Evolutionary conservation across 257 asterid genomes (phyloP), one percentile per base, ranked within the genome.

Genomic region (Scutellaria minor): DNA sequence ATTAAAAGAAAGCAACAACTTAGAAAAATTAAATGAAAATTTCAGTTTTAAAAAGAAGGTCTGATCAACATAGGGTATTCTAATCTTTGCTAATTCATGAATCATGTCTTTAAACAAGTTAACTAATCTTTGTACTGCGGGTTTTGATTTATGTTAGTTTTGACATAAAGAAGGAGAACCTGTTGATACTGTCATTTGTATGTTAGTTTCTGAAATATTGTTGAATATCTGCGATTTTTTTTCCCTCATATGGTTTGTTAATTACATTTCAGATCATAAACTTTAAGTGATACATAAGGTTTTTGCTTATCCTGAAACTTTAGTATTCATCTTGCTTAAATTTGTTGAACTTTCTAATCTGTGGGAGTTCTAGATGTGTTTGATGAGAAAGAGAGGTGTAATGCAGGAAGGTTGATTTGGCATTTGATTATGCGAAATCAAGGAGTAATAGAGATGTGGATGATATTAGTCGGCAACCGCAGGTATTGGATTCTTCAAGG

Each of bases 331-430:
- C 3, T 39, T 61, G 48, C 53, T 44, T n/a, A 11, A 14, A 39
- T 45, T 59, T 41, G 14, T 44, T 64, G 60, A 18, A 45, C 44
- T 47, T 15, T 6, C 15, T 42, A 50, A 58, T 61, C 44, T 54
- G 70, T 39, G 72, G 56, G 42, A 46, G 39, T 76, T 20, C 62
- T 31, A 15, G 4, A n/a, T n/a, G 61, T 61, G 5, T 54, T 75
- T 79, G 75, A 78, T 75, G 73, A 78, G 55, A 73, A 63, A 60
- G 39, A 31, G 47, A 73, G 41, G 59, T 74, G 37, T 50, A 44
- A 42, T 85, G 88, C 97, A 94, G 98, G 86, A 89, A 88, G 82
- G 79, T 94, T 50, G 88, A 79, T 78, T 75, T 83, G 84, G 88
- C 95, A 44, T 88, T 75, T 79, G 76, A 84, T 46, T 89, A 82